These are phyloP conservation scores for Sisymbrium irio DNA, from an alignment of 345 rosid species.

Conservation along the genomic window DNA sequence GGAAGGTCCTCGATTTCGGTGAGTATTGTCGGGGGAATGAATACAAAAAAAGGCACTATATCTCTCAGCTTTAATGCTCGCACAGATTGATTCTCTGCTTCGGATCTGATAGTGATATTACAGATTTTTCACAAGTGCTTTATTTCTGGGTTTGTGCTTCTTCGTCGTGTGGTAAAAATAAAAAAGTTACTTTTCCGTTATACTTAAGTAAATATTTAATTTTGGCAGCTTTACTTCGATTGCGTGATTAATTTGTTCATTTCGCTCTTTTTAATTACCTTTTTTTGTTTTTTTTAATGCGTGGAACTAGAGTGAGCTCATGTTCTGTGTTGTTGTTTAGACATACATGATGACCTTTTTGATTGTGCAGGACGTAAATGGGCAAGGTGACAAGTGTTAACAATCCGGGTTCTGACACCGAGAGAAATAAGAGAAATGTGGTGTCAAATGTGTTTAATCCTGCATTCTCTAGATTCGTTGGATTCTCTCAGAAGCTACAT, in stretches of 20 bases:
- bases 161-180: neutral
- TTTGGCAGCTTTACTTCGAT: neutral
- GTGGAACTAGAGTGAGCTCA: neutral
- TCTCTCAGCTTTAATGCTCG: constrained; percentile 2
- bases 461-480: constrained; percentile 45
- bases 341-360: neutral
- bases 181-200: neutral
- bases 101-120: constrained; percentile 29
- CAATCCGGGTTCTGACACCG: constrained; percentile 24
- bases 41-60: neutral
- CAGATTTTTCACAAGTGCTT: neutral
- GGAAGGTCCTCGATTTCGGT: constrained; percentile 23
- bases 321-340: neutral
- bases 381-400: constrained; percentile 37
- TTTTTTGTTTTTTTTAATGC: neutral
- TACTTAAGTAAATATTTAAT: neutral
- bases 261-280: neutral
- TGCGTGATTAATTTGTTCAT: neutral
- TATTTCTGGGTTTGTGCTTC: neutral
- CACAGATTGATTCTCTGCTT: neutral
- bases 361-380: constrained; percentile 25
- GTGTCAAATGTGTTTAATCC: constrained; percentile 51
- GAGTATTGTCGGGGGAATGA: constrained; percentile 4
- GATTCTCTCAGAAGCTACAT: constrained; percentile 56
- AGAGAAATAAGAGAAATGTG: constrained; percentile 34